Evolutionary conservation across 805 yeast species (phyloP).

Genomic region (Nakazawaea anatomiae): DNA sequence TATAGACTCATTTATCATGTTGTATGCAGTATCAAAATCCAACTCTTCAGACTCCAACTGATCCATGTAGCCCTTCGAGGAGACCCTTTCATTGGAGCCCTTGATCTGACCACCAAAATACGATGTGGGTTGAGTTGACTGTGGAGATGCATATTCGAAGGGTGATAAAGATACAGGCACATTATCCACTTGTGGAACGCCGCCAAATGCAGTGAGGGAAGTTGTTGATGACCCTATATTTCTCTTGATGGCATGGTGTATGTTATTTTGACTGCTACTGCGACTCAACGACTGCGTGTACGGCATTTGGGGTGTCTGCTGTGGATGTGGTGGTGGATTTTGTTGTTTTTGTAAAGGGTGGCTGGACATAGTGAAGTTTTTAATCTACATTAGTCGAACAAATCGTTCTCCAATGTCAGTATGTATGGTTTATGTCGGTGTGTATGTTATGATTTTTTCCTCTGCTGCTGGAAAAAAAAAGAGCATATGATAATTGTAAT

Average conservation of each 20-base stretch:
- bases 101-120: background rate
- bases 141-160: slow-evolving; percentile 6
- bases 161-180: slow-evolving; percentile 8
- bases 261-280: background rate
- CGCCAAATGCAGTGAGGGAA: slow-evolving; percentile 1
- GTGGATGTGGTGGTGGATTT: background rate
- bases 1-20: slow-evolving; percentile 22
- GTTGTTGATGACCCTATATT: slow-evolving; percentile 10
- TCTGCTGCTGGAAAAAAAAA: background rate
- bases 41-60: slow-evolving; percentile 13
- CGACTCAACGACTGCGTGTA: background rate
- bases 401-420: too few relatives aligned
- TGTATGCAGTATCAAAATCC: slow-evolving; percentile 31
- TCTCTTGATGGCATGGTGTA: slow-evolving; percentile 1
- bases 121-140: background rate
- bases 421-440: background rate
- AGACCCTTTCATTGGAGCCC: background rate
- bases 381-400: too few relatives aligned
- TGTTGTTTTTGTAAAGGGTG: background rate
- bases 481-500: background rate
- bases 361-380: background rate
- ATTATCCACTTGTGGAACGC: background rate
- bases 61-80: background rate
- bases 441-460: background rate
- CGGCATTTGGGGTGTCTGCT: background rate